These are phyloP conservation scores for Alternaria atra DNA, from an alignment of 2,329 filamentous ascomycete species.

Conservation along the genomic window DNA sequence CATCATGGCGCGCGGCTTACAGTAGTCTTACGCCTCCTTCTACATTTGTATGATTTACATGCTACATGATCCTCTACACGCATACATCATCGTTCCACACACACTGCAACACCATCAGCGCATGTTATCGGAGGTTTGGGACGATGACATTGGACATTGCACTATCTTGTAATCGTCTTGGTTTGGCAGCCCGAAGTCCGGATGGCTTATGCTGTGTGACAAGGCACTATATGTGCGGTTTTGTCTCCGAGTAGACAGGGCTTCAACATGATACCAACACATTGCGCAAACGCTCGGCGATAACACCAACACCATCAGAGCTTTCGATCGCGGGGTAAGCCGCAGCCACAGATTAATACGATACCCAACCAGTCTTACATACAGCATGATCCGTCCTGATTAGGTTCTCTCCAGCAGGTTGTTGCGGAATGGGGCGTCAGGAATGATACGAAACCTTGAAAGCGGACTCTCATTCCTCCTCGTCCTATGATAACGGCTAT, in stretches of 20 bases:
- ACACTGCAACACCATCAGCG: not conserved
- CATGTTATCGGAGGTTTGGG: not conserved
- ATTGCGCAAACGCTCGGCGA: slow-evolving; percentile 18
- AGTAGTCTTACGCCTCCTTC: slow-evolving; percentile 5
- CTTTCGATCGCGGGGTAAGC: slow-evolving; percentile 15
- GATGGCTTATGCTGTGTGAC: slow-evolving; percentile 10
- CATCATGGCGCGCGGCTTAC: slow-evolving; percentile 4
- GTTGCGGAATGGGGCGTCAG: not conserved
- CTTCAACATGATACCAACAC: slow-evolving; percentile 14
- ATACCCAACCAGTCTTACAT: not conserved
- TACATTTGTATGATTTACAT: not conserved
- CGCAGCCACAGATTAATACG: not conserved
- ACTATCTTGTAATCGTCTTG: not conserved
- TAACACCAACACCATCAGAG: slow-evolving; percentile 4
- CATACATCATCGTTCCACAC: not conserved
- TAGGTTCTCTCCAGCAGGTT: not conserved
- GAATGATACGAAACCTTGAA: not conserved
- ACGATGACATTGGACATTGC: not conserved
- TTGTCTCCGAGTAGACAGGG: slow-evolving; percentile 21
- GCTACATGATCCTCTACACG: not conserved
- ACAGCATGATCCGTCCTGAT: not conserved
- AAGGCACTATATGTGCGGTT: not conserved
- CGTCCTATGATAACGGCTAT: slow-evolving; percentile 12
- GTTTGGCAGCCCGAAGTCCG: not conserved
- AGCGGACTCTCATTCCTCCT: not conserved